Conservation (phyloP, 805 yeast genomes). For the Metschnikowia lochheadii region DNA sequence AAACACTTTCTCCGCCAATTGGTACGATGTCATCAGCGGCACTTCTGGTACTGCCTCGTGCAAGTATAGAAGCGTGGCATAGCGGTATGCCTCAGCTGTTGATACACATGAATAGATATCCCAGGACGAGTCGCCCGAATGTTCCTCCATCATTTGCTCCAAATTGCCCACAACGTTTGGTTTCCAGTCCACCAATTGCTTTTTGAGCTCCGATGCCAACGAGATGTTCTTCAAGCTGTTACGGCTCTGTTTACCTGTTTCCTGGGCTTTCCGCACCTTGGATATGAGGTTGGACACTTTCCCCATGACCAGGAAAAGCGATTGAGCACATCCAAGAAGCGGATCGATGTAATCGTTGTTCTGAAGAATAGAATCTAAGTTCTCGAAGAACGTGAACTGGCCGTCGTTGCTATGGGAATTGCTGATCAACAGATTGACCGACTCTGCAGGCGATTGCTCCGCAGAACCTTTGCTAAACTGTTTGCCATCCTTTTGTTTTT, state of each 20-base stretch:
- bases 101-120: slow-evolving; percentile 59
- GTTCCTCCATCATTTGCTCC: slow-evolving; percentile 29
- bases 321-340: slow-evolving; percentile 62
- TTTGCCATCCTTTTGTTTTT: slow-evolving; percentile 14
- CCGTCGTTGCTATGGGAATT: slow-evolving; percentile 2
- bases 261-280: slow-evolving; percentile 40
- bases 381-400: slow-evolving; percentile 33
- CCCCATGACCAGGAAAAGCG: slow-evolving; percentile 60
- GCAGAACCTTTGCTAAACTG: not conserved
- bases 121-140: slow-evolving; percentile 29
- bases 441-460: slow-evolving; percentile 16
- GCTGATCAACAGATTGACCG: slow-evolving; percentile 22
- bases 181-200: slow-evolving; percentile 53
- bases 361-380: slow-evolving; percentile 34
- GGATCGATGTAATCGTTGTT: slow-evolving; percentile 53
- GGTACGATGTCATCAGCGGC: slow-evolving; percentile 51
- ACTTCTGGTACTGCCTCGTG: slow-evolving; percentile 73
- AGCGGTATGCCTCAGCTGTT: slow-evolving; percentile 68
- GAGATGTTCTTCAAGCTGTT: slow-evolving; percentile 49
- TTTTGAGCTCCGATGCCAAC: slow-evolving; percentile 50
- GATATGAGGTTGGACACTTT: slow-evolving; percentile 55
- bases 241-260: slow-evolving; percentile 16
- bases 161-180: slow-evolving; percentile 42
- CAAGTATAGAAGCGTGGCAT: slow-evolving; percentile 53
- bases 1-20: slow-evolving; percentile 56